A percentile compares a stretch with the other conserved stretches of the same genome.
Evolutionary conservation across 345 rosid genomes (phyloP).

Genomic region (Euphorbia tirucalli): DNA sequence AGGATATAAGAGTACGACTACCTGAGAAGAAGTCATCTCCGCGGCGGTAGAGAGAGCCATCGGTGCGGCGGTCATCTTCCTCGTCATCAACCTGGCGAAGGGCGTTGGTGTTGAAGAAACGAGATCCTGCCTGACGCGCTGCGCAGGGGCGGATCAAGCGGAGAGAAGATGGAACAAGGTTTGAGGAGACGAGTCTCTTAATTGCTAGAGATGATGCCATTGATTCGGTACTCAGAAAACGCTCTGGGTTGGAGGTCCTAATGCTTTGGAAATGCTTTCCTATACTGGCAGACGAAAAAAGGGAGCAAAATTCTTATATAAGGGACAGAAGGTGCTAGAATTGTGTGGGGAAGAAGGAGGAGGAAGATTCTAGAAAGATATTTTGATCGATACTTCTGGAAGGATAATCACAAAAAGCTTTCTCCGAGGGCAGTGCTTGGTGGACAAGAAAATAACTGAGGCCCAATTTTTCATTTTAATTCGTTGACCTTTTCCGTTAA

Average conservation of each 20-base stretch:
- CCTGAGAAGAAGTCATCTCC: slow-evolving; percentile 30
- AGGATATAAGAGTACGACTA: slow-evolving; percentile 13
- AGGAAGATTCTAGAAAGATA: background rate
- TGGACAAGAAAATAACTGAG: background rate
- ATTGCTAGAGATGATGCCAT: slow-evolving; percentile 46
- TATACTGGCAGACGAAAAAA: too few relatives aligned
- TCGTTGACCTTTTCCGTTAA: too few relatives aligned
- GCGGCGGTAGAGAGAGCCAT: slow-evolving; percentile 12
- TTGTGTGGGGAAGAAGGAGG: background rate
- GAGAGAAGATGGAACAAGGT: slow-evolving; percentile 18
- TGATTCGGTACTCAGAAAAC: background rate
- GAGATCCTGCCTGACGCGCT: slow-evolving; percentile 23
- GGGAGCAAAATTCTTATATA: background rate
- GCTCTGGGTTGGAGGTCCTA: too few relatives aligned
- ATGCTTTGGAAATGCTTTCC: too few relatives aligned
- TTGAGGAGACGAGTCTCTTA: slow-evolving; percentile 30
- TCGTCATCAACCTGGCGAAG: slow-evolving; percentile 17
- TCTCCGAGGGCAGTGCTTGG: background rate
- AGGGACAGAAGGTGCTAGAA: slow-evolving; percentile 8
- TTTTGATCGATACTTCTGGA: slow-evolving; percentile 6
- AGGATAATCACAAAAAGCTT: background rate
- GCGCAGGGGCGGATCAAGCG: slow-evolving; percentile 22
- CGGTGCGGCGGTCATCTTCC: slow-evolving; percentile 24
- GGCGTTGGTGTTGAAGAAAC: slow-evolving; percentile 42
- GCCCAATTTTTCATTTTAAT: too few relatives aligned